These are phyloP conservation scores for Alternaria alternata DNA, from an alignment of 2,329 filamentous ascomycete species.

Conservation along the genomic window DNA sequence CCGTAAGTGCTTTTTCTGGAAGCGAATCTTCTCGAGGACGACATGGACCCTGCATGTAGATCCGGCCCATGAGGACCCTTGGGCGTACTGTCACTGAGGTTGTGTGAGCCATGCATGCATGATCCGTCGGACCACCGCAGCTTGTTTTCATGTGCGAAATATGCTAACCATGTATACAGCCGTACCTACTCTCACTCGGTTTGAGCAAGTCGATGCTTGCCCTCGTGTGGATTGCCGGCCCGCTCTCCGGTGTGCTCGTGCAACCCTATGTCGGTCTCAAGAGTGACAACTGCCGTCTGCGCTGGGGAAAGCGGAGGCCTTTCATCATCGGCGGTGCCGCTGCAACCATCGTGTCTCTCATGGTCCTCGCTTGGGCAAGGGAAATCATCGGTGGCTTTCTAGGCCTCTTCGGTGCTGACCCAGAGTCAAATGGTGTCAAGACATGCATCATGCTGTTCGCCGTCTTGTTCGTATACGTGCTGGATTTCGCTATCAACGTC, in stretches of 20 bases:
- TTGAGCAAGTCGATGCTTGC: conserved; percentile 61
- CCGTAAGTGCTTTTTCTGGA: conserved; percentile 57
- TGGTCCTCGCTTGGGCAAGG: conserved; percentile 60
- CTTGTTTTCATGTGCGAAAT: neutral
- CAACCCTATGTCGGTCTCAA: conserved; percentile 64
- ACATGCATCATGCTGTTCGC: conserved; percentile 77
- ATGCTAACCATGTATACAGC: conserved; percentile 39
- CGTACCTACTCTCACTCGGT: conserved; percentile 62
- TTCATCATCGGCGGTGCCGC: conserved; percentile 61
- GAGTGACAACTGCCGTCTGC: conserved; percentile 59
- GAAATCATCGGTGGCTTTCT: conserved; percentile 70
- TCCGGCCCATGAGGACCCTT: neutral
- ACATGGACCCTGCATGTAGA: conserved; percentile 14
- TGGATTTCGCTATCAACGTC: conserved; percentile 96
- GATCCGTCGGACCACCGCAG: neutral
- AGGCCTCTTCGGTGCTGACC: conserved; percentile 73
- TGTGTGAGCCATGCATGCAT: neutral
- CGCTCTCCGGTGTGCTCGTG: conserved; percentile 61
- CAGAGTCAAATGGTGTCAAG: conserved; percentile 70
- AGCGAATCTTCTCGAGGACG: neutral
- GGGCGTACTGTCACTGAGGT: neutral
- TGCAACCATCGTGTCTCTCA: conserved; percentile 59
- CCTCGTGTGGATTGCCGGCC: conserved; percentile 65
- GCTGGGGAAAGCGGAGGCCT: conserved; percentile 60
- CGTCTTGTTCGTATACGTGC: conserved; percentile 84